Conservation (phyloP, 2,329 filamentous ascomycete species). For the Phyllosticta citribraziliensis region DNA sequence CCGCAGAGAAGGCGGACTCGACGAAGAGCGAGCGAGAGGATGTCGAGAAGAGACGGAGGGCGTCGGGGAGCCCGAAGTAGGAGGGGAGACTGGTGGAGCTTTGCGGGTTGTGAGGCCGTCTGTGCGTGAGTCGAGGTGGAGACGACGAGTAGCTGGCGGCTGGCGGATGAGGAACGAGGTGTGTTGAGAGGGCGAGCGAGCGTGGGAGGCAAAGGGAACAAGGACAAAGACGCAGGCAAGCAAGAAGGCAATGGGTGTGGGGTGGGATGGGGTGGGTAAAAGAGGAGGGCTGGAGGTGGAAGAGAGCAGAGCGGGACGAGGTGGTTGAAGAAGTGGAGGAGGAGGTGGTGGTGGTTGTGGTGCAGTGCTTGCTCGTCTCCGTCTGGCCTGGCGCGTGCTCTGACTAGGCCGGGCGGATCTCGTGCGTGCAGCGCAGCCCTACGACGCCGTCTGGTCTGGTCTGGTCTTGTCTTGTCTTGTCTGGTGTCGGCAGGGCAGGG, state of each 20-base stretch:
- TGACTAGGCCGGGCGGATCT: neutral
- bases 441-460: neutral
- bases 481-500: no score
- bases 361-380: neutral
- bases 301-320: neutral
- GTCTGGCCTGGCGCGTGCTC: neutral
- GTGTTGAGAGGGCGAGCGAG: neutral
- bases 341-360: neutral
- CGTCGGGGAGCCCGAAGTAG: neutral
- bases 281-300: neutral
- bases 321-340: neutral
- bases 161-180: neutral
- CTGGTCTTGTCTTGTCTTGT: no score
- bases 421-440: neutral
- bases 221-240: neutral
- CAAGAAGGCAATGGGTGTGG: neutral
- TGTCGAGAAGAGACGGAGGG: neutral
- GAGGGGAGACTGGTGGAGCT: neutral
- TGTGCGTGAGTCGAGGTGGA: neutral
- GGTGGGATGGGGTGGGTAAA: neutral
- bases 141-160: neutral
- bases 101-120: neutral
- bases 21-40: constrained; percentile 5
- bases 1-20: neutral
- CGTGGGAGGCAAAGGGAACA: neutral